Conservation (phyloP, 2,329 filamentous ascomycete genomes). For the Ascochyta fabae region DNA sequence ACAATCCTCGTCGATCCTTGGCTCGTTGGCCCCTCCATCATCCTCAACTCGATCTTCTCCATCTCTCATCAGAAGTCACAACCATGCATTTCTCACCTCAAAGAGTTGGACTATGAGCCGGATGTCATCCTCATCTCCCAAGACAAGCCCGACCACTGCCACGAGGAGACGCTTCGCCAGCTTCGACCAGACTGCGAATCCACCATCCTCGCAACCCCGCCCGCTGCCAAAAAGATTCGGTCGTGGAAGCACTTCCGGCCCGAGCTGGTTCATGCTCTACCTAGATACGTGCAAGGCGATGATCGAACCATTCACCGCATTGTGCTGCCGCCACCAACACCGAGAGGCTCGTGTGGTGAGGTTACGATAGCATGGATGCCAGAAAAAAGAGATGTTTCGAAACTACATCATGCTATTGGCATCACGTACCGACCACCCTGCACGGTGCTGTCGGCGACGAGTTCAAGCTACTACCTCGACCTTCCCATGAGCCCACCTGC, state of each 20-base stretch:
- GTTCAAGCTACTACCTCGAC: conserved; percentile 44
- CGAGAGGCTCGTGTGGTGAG: conserved; percentile 66
- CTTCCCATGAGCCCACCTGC: conserved; percentile 48
- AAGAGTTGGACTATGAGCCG: conserved; percentile 59
- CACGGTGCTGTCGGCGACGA: conserved; percentile 43
- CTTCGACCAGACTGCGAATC: conserved; percentile 63
- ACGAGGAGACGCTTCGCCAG: conserved; percentile 71
- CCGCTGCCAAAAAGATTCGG: conserved; percentile 68
- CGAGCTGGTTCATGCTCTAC: conserved; percentile 52
- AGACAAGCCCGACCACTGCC: conserved; percentile 72
- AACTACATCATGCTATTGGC: conserved; percentile 70
- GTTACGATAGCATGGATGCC: conserved; percentile 73
- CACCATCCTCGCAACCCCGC: conserved; percentile 69
- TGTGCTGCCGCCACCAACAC: conserved; percentile 60
- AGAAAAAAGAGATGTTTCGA: conserved; percentile 65
- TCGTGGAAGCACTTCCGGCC: conserved; percentile 72
- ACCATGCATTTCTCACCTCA: conserved; percentile 64
- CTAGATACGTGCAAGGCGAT: conserved; percentile 51
- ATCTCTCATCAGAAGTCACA: conserved; percentile 62
- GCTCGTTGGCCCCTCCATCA: conserved; percentile 66
- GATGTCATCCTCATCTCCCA: conserved; percentile 67
- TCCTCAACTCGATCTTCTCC: conserved; percentile 67
- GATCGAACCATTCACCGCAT: conserved; percentile 55
- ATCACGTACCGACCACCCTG: conserved; percentile 73
- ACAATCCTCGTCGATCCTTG: conserved; percentile 76